phyloP scores from a whole-genome alignment of 495 filamentous ascomycete genomes.

The Pyronema domesticum region DNA sequence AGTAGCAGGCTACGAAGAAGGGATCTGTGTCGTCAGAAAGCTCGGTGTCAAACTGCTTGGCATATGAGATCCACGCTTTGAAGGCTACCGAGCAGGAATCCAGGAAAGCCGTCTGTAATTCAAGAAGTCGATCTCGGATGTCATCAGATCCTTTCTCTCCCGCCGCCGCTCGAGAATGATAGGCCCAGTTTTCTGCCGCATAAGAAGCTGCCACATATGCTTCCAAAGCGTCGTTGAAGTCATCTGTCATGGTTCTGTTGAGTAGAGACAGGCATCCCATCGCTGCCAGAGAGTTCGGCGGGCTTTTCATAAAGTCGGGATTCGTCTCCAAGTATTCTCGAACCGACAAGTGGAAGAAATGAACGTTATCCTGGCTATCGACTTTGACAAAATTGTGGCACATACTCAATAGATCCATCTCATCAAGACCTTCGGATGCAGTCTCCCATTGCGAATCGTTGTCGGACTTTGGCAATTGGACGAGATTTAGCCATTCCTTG shows the following conservation, averaged over 20 bases:
- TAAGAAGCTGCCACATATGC: not conserved
- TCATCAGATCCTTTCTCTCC: not conserved
- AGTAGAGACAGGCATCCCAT: constrained; percentile 1
- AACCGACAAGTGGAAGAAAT: constrained; percentile 12
- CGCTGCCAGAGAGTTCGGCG: constrained; percentile 2
- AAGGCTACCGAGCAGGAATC: not conserved
- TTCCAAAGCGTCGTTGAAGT: too few species aligned
- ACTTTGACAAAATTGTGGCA: constrained; percentile 12
- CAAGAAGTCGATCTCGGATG: not conserved
- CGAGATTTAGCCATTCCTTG: not conserved
- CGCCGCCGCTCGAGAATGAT: not conserved
- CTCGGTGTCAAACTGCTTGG: not conserved
- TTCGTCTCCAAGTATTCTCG: constrained; percentile 11
- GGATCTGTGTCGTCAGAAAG: not conserved
- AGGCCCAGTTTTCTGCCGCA: not conserved
- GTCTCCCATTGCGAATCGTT: not conserved
- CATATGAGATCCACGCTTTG: not conserved
- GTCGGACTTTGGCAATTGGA: not conserved
- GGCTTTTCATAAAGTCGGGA: not conserved
- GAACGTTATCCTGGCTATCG: not conserved
- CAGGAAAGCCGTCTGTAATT: not conserved
- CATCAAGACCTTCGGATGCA: not conserved
- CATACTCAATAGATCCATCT: not conserved
- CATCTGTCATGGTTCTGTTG: not conserved
- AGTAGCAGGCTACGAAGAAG: not conserved